Evolutionary conservation across 1,284 basidiomycete genomes (phyloP).

Genomic region (Tylopilus sp.): DNA sequence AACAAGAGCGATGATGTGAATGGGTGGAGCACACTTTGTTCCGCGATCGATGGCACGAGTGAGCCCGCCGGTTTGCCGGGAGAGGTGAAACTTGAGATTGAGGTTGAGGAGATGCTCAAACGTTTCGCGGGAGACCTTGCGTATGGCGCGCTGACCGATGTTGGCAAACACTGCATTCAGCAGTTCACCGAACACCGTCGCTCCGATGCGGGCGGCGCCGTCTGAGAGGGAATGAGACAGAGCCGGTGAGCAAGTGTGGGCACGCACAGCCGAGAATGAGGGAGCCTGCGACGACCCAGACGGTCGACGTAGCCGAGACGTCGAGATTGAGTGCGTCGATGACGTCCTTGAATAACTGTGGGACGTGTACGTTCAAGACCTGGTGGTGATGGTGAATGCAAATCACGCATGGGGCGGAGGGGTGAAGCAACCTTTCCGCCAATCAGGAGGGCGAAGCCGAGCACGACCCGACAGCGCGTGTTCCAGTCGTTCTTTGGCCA

Average conservation of each 20-base stretch:
- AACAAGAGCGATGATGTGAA: background rate
- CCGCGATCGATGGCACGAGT: constrained; percentile 96
- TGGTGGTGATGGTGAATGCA: constrained; percentile 26
- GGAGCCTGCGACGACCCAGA: constrained; percentile 88
- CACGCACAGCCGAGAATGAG: constrained; percentile 85
- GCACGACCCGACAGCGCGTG: constrained; percentile 71
- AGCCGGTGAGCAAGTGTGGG: background rate
- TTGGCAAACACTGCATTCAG: constrained; percentile 96
- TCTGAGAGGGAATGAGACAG: constrained; percentile 47
- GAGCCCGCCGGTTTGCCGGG: constrained; percentile 90
- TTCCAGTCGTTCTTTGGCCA: constrained; percentile 77
- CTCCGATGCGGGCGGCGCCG: constrained; percentile 84
- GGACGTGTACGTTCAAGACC: constrained; percentile 96
- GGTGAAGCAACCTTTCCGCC: constrained; percentile 70
- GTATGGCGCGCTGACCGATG: constrained; percentile 90
- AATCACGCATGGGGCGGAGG: background rate
- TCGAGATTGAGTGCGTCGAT: constrained; percentile 88
- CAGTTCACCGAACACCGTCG: constrained; percentile 87
- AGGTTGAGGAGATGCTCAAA: constrained; percentile 90
- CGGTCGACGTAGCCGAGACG: constrained; percentile 71
- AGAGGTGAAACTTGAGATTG: constrained; percentile 90
- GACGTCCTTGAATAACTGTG: constrained; percentile 89
- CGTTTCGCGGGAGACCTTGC: constrained; percentile 88
- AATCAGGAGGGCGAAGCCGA: constrained; percentile 80
- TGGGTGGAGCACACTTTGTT: constrained; percentile 66